Evolutionary conservation across 441 rosid species (phyloP).

Genomic region (Pelargonium fulgidum): DNA sequence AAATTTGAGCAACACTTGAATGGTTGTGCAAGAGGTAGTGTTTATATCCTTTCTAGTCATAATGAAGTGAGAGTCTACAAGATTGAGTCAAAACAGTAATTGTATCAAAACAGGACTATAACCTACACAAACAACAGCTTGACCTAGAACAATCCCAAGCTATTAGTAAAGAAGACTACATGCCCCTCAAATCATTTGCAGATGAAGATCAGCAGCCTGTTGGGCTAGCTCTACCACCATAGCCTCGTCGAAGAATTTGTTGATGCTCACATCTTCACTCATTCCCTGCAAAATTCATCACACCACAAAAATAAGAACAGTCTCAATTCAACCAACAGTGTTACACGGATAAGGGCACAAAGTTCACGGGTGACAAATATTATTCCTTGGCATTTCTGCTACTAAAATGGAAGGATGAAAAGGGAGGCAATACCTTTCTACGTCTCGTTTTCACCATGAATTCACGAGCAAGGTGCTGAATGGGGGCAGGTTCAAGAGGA

Average conservation of each 20-base stretch:
- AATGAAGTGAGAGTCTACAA: too few species aligned
- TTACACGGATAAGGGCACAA: background rate
- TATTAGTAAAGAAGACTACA: background rate
- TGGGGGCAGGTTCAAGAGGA: slow-evolving; percentile 83
- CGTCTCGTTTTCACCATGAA: slow-evolving; percentile 94
- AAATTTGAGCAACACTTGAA: background rate
- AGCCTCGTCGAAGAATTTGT: slow-evolving; percentile 95
- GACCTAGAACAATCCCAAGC: too few species aligned
- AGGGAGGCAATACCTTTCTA: slow-evolving; percentile 48
- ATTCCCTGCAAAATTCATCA: slow-evolving; percentile 48
- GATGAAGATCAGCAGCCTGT: slow-evolving; percentile 77
- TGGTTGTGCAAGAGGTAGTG: background rate
- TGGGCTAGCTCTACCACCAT: slow-evolving; percentile 95
- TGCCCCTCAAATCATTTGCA: slow-evolving; percentile 38
- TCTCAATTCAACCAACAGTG: background rate
- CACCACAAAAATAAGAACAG: background rate
- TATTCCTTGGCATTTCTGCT: background rate
- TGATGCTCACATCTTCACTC: slow-evolving; percentile 96
- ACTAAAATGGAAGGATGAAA: background rate
- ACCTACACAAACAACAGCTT: background rate
- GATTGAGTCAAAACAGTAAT: too few species aligned
- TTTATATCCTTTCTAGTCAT: too few species aligned
- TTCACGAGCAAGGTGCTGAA: slow-evolving; percentile 89
- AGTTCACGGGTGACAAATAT: too few species aligned
- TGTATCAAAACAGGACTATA: background rate